phyloP scores from a whole-genome alignment of 2,329 filamentous ascomycete genomes.

The Hymenotorrendiella dingleyae region DNA sequence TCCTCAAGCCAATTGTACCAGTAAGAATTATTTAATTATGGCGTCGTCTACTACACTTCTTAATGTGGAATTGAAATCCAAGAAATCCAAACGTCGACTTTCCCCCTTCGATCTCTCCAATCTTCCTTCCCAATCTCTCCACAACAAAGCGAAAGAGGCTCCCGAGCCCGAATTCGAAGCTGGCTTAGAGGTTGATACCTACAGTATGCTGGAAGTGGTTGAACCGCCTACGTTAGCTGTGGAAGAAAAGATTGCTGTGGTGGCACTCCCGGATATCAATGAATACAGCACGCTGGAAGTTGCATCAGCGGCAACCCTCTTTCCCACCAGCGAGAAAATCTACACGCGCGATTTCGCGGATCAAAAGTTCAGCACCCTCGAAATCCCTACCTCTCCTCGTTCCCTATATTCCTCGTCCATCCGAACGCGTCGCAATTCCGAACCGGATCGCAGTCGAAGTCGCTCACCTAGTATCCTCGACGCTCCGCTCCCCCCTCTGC shows the following conservation, averaged over 20 bases:
- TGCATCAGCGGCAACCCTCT: not conserved
- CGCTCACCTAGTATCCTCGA: not conserved
- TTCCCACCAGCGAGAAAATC: constrained; percentile 1
- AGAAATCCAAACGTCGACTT: not conserved
- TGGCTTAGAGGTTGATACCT: not conserved
- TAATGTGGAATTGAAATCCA: too few species aligned
- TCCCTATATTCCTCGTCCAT: not conserved
- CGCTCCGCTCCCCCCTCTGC: constrained; percentile 1
- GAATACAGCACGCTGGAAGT: constrained; percentile 5
- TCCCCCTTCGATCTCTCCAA: not conserved
- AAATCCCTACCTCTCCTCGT: not conserved
- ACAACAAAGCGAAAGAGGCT: not conserved
- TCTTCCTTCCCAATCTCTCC: not conserved
- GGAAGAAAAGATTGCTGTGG: constrained; percentile 4
- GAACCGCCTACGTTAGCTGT: too few species aligned
- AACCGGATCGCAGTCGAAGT: not conserved
- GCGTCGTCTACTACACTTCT: too few species aligned
- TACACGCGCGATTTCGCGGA: not conserved
- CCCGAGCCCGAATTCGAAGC: not conserved
- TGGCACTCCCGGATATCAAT: constrained; percentile 1
- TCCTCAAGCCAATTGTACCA: too few species aligned
- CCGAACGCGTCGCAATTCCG: not conserved
- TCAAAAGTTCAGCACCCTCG: constrained; percentile 2
- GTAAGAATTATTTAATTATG: too few species aligned
- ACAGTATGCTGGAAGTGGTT: constrained; percentile 5